Conservation (phyloP, 352 stramenopile species). For the Globisporangium irregulare region DNA sequence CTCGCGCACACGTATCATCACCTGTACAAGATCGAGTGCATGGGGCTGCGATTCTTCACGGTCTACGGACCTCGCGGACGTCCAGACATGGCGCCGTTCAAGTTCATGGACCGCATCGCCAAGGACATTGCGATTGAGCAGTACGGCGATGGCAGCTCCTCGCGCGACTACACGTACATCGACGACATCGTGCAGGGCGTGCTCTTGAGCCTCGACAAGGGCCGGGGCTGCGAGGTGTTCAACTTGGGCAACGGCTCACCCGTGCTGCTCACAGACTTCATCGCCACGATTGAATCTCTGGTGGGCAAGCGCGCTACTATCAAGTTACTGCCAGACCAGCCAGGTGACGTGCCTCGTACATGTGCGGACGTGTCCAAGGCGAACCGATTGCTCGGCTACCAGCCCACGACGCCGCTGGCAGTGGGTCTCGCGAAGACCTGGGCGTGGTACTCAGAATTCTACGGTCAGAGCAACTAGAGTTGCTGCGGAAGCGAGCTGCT, state of each 20-base stretch:
- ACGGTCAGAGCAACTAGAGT: slow-evolving; percentile 1
- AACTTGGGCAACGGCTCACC: slow-evolving; percentile 95
- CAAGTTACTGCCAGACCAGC: slow-evolving; percentile 93
- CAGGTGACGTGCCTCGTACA: slow-evolving; percentile 95
- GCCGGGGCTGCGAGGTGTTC: slow-evolving; percentile 92
- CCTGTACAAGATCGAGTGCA: slow-evolving; percentile 93
- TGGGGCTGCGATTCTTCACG: slow-evolving; percentile 98
- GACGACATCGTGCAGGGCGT: slow-evolving; percentile 98
- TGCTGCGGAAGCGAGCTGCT: neutral
- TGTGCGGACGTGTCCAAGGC: slow-evolving; percentile 97
- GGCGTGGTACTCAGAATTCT: slow-evolving; percentile 11
- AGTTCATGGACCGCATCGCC: slow-evolving; percentile 17
- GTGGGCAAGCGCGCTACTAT: slow-evolving; percentile 94
- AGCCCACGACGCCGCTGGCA: slow-evolving; percentile 90
- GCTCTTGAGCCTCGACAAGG: slow-evolving; percentile 66
- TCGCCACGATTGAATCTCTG: slow-evolving; percentile 93
- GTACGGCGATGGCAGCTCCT: slow-evolving; percentile 95
- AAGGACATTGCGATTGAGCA: slow-evolving; percentile 93
- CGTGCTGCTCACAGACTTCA: slow-evolving; percentile 93
- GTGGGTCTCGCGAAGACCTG: slow-evolving; percentile 84
- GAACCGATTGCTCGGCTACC: slow-evolving; percentile 91
- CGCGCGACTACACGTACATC: slow-evolving; percentile 98
- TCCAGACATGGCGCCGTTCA: slow-evolving; percentile 67
- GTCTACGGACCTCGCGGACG: slow-evolving; percentile 96
- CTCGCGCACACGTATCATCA: slow-evolving; percentile 97